phyloP scores from a whole-genome alignment of 148 eudicot species.

The Cornus suecica region DNA sequence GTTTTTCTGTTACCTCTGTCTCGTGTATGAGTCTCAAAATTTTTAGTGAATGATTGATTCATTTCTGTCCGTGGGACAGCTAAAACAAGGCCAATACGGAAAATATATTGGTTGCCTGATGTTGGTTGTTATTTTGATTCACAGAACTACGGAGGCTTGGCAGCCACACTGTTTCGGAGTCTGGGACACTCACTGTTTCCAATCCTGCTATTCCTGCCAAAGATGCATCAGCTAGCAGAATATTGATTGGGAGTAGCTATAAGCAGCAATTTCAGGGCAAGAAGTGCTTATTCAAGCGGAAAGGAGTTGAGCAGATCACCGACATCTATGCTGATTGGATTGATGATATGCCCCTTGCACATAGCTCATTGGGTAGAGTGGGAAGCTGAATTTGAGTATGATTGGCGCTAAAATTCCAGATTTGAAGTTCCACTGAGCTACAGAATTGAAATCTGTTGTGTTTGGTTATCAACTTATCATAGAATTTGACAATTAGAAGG shows the following conservation, averaged over 20 bases:
- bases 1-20: background rate
- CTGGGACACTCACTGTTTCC: background rate
- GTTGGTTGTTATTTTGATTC: conserved; percentile 16
- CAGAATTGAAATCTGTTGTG: conserved; percentile 4
- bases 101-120: conserved; percentile 3
- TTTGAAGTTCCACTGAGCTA: conserved; percentile 2
- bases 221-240: background rate
- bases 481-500: background rate
- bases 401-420: background rate
- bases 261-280: conserved; percentile 9
- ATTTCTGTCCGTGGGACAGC: background rate
- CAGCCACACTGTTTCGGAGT: background rate
- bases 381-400: conserved; percentile 5
- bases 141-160: conserved; percentile 26
- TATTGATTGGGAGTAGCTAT: background rate
- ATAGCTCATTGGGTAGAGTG: conserved; percentile 6
- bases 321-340: conserved; percentile 43
- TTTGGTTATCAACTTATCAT: too few species aligned
- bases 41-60: background rate
- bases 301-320: conserved; percentile 22
- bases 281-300: conserved; percentile 18
- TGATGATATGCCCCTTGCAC: conserved; percentile 14
- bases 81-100: background rate
- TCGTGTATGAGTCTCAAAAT: background rate
- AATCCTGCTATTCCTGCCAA: conserved; percentile 9